These are phyloP conservation scores for Nicotiana knightiana DNA, from an alignment of 257 asterid species.

Conservation along the genomic window DNA sequence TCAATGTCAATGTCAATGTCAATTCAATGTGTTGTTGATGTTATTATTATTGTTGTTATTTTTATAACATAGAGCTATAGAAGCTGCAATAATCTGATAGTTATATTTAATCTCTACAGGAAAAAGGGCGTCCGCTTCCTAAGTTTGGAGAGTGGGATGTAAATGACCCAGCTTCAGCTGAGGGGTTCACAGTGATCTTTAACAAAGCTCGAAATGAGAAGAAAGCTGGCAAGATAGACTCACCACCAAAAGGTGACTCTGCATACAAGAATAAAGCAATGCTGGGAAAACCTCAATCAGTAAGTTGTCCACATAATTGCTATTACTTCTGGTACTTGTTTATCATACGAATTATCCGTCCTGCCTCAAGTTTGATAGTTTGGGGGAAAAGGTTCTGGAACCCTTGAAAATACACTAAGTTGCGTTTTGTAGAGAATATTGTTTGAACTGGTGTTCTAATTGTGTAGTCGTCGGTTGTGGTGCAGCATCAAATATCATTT, in stretches of 20 bases:
- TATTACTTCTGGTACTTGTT: neutral
- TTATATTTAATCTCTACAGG: conserved; percentile 21
- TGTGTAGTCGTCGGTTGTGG: no score
- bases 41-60: no score
- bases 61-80: neutral
- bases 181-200: conserved; percentile 66
- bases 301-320: conserved; percentile 27
- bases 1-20: neutral
- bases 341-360: neutral
- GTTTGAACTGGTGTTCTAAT: neutral
- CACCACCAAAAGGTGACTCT: conserved; percentile 45
- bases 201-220: conserved; percentile 60
- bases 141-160: conserved; percentile 80
- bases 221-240: conserved; percentile 49
- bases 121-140: conserved; percentile 51
- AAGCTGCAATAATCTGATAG: neutral
- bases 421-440: neutral
- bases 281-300: conserved; percentile 66
- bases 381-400: neutral
- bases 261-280: conserved; percentile 38
- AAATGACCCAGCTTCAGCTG: conserved; percentile 62
- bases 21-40: no score
- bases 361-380: neutral
- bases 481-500: neutral
- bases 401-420: neutral